Conservation (phyloP, 805 yeast genomes). For the Spathaspora arborariae region DNA sequence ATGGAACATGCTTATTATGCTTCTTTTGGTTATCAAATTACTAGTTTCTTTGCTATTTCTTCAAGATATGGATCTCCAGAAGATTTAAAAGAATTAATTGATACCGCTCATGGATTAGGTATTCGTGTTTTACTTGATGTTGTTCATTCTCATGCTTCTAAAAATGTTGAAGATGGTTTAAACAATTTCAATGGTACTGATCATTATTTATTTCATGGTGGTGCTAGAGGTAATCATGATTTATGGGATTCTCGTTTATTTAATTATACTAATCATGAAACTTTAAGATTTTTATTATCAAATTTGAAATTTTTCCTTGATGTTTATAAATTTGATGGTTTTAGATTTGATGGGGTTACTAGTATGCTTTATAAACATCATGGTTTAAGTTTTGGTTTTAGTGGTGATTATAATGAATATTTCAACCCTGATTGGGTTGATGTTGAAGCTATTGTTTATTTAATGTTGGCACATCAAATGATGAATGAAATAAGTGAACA, state of each 20-base stretch:
- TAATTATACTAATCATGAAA: conserved; percentile 89
- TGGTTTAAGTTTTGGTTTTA: conserved; percentile 85
- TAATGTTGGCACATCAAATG: conserved; percentile 87
- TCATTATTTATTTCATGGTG: conserved; percentile 89
- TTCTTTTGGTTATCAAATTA: conserved; percentile 95
- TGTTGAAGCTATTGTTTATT: conserved; percentile 77
- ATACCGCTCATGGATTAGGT: conserved; percentile 87
- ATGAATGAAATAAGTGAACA: conserved; percentile 48
- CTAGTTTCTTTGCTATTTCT: conserved; percentile 84
- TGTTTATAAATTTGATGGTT: conserved; percentile 86
- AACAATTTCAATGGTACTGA: conserved; percentile 94
- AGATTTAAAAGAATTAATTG: conserved; percentile 84
- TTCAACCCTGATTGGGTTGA: conserved; percentile 77
- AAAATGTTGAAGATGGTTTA: conserved; percentile 89
- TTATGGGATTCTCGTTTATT: conserved; percentile 96
- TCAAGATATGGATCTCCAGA: conserved; percentile 96
- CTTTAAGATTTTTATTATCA: conserved; percentile 77
- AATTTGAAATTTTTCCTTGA: conserved; percentile 83
- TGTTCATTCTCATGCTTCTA: conserved; percentile 95
- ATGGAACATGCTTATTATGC: conserved; percentile 99
- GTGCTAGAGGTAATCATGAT: conserved; percentile 83
- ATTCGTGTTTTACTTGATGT: conserved; percentile 84
- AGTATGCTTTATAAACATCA: conserved; percentile 90
- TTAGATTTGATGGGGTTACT: conserved; percentile 95
- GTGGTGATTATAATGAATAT: conserved; percentile 92